Conservation (phyloP, 202 grass and related monocot genomes). For the Setaria italica region DNA sequence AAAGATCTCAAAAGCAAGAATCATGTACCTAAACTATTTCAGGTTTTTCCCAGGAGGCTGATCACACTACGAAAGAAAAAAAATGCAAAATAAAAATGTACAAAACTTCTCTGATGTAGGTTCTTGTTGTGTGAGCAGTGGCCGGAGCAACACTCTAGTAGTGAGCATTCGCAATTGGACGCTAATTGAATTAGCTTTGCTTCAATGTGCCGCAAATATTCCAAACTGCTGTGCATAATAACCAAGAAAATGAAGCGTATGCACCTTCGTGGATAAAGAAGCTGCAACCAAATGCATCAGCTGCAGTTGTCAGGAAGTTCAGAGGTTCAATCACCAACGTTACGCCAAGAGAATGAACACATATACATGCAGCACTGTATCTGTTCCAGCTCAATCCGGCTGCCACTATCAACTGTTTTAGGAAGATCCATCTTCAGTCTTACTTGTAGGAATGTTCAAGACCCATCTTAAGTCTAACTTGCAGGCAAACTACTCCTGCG, state of each 20-base stretch:
- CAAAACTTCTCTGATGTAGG: slow-evolving; percentile 28
- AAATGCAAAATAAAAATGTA: slow-evolving; percentile 28
- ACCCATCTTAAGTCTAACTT: slow-evolving; percentile 12
- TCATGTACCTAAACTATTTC: slow-evolving; percentile 24
- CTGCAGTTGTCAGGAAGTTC: background rate
- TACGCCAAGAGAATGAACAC: slow-evolving; percentile 26
- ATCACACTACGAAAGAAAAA: slow-evolving; percentile 15
- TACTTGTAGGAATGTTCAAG: slow-evolving; percentile 7
- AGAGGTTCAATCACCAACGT: slow-evolving; percentile 17
- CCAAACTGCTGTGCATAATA: background rate
- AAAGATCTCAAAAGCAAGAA: slow-evolving; percentile 24
- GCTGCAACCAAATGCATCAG: slow-evolving; percentile 2
- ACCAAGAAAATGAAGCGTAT: slow-evolving; percentile 24
- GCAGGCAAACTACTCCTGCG: slow-evolving; percentile 38
- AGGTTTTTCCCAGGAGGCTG: slow-evolving; percentile 14
- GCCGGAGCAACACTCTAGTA: background rate
- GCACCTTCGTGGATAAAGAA: background rate
- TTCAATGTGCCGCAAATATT: too few relatives aligned
- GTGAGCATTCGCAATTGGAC: background rate
- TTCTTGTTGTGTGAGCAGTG: slow-evolving; percentile 23
- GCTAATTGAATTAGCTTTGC: too few relatives aligned
- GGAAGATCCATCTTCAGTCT: slow-evolving; percentile 28
- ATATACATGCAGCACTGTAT: background rate
- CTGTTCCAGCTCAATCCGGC: slow-evolving; percentile 1
- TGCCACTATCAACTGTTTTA: slow-evolving; percentile 19